Percentiles rank a stretch among this genome's conserved stretches.
phyloP scores from a whole-genome alignment of 2,329 filamentous ascomycete species.

The Talaromyces atroroseus region DNA sequence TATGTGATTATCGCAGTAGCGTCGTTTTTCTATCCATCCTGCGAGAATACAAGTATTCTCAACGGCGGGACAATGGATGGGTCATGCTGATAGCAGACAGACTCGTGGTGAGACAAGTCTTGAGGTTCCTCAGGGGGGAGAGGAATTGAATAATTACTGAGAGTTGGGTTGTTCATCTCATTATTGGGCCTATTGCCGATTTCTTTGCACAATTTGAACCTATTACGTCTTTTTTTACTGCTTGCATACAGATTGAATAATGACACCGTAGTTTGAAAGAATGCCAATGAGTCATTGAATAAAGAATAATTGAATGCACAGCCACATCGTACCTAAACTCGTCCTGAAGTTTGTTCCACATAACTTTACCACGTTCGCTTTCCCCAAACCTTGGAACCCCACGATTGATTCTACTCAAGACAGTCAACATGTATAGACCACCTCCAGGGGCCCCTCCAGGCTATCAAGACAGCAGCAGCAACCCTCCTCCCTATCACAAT shows the following conservation, averaged over 20 bases:
- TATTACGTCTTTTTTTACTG: too few relatives aligned
- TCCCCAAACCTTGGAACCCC: too few relatives aligned
- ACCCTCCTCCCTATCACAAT: conserved; percentile 56
- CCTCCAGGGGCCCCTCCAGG: conserved; percentile 8
- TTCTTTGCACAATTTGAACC: too few relatives aligned
- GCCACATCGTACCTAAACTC: background rate
- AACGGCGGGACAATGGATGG: conserved; percentile 17
- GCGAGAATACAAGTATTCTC: conserved; percentile 40
- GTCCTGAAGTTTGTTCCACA: background rate
- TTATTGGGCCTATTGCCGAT: too few relatives aligned
- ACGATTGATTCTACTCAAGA: background rate
- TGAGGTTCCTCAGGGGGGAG: background rate
- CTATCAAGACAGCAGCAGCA: background rate
- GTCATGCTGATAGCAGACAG: background rate
- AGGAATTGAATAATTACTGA: too few relatives aligned
- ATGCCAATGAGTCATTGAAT: background rate
- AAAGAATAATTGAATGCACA: background rate
- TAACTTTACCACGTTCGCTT: background rate
- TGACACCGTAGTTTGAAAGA: background rate
- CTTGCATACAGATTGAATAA: background rate
- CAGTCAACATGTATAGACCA: conserved; percentile 8
- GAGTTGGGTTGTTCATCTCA: too few relatives aligned
- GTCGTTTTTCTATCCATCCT: conserved; percentile 61
- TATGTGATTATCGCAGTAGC: conserved; percentile 64
- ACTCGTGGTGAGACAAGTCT: background rate